phyloP scores from a whole-genome alignment of 192 early-diverging fungal genomes.

The Backusella australiensis region DNA sequence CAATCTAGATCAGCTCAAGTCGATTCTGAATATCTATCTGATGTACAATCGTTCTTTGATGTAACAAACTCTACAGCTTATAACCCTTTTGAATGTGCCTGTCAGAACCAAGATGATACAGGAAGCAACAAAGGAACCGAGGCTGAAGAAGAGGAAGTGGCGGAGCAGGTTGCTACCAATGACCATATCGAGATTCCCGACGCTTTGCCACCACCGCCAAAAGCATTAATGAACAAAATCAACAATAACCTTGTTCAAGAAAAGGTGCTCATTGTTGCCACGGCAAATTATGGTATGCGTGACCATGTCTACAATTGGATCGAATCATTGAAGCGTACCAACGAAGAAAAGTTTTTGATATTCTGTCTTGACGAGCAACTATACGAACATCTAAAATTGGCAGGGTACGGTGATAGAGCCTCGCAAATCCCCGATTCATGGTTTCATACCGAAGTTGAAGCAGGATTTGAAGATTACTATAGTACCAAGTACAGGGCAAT shows the following conservation, averaged over 20 bases:
- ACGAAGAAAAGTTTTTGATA: slow-evolving; percentile 22
- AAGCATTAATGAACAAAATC: slow-evolving; percentile 13
- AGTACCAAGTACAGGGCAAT: slow-evolving; percentile 10
- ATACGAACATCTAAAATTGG: slow-evolving; percentile 5
- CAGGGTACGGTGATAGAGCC: slow-evolving; percentile 16
- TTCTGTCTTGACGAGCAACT: slow-evolving; percentile 26
- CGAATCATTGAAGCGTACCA: slow-evolving; percentile 19
- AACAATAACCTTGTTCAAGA: slow-evolving; percentile 13
- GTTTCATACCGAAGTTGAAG: slow-evolving; percentile 9
- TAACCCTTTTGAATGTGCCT: neutral
- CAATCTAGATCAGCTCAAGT: neutral
- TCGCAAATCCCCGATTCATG: slow-evolving; percentile 23
- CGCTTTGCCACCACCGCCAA: neutral
- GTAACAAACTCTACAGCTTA: neutral
- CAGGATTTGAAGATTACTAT: slow-evolving; percentile 8
- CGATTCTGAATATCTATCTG: neutral
- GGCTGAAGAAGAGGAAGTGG: neutral
- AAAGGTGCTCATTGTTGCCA: slow-evolving; percentile 15
- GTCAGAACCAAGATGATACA: neutral
- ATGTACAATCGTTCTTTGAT: slow-evolving; percentile 9
- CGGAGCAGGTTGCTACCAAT: neutral
- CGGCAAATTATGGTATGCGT: slow-evolving; percentile 23
- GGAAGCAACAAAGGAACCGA: neutral
- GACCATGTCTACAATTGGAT: slow-evolving; percentile 33
- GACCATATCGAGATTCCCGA: neutral